phyloP scores from a whole-genome alignment of 169 alveolate genomes.

The Toxoplasma gondii region DNA sequence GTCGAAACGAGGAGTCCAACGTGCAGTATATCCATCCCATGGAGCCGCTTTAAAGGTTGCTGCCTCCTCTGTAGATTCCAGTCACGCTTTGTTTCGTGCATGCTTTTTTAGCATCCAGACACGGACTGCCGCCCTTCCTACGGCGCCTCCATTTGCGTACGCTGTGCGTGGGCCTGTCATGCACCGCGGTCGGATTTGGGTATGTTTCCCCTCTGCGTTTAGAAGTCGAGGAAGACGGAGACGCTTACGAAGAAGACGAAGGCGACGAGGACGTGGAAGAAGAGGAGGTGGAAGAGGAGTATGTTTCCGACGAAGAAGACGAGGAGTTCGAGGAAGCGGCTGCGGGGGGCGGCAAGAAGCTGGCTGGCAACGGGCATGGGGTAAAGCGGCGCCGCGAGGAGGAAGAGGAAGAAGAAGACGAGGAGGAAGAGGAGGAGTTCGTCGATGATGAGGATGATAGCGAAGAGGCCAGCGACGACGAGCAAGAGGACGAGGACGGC shows the following conservation, averaged over 20 bases:
- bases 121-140: too few relatives aligned
- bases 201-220: background rate
- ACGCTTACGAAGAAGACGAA: background rate
- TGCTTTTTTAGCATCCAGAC: too few relatives aligned
- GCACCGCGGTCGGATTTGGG: too few relatives aligned
- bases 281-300: background rate
- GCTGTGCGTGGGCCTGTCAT: too few relatives aligned
- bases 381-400: background rate
- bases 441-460: background rate
- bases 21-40: too few relatives aligned
- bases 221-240: background rate
- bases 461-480: background rate
- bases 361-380: background rate
- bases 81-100: too few relatives aligned
- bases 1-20: too few relatives aligned
- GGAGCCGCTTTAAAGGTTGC: too few relatives aligned
- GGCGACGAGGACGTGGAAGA: background rate
- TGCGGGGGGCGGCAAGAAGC: background rate
- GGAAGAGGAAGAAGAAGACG: slow-evolving; percentile 15
- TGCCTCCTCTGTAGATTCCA: too few relatives aligned
- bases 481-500: background rate
- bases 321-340: background rate
- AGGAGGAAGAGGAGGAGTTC: background rate
- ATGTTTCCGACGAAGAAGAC: background rate
- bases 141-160: too few relatives aligned